phyloP scores from a whole-genome alignment of 2,329 filamentous ascomycete species.

The Microsporum ferrugineum region DNA sequence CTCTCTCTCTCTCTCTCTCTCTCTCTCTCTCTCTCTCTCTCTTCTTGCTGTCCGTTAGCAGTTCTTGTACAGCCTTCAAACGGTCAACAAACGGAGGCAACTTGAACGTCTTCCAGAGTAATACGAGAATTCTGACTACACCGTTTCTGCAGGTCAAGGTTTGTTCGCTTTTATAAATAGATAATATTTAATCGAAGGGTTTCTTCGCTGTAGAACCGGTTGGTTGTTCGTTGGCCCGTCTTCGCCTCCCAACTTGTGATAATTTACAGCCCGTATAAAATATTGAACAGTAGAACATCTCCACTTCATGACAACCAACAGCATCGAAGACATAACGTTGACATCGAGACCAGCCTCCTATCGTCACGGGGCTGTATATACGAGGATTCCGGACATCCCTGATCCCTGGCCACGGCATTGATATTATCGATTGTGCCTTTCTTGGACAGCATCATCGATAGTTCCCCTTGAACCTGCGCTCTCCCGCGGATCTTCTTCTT shows the following conservation, averaged over 20 bases:
- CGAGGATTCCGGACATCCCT: neutral
- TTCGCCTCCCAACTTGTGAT: too few relatives aligned
- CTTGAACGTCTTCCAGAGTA: neutral
- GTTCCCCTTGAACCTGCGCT: neutral
- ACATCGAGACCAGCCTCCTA: neutral
- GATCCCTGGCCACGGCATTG: neutral
- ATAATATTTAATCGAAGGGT: neutral
- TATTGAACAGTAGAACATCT: too few relatives aligned
- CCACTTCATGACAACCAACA: too few relatives aligned
- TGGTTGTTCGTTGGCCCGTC: neutral
- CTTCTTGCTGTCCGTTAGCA: neutral
- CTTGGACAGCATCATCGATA: constrained; percentile 2
- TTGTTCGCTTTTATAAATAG: neutral
- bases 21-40: neutral
- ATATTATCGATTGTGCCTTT: neutral
- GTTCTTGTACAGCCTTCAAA: neutral
- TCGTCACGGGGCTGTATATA: neutral
- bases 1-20: neutral
- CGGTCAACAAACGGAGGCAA: neutral
- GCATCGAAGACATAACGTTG: too few relatives aligned
- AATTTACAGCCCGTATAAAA: too few relatives aligned
- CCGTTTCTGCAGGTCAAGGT: neutral
- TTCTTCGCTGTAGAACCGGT: neutral
- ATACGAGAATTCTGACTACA: neutral
- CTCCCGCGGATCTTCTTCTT: neutral